Percentiles rank a stretch among this genome's conserved stretches.
Evolutionary conservation across 73 alveolate genomes (phyloP).

Genomic region (Durusdinium trenchii): DNA sequence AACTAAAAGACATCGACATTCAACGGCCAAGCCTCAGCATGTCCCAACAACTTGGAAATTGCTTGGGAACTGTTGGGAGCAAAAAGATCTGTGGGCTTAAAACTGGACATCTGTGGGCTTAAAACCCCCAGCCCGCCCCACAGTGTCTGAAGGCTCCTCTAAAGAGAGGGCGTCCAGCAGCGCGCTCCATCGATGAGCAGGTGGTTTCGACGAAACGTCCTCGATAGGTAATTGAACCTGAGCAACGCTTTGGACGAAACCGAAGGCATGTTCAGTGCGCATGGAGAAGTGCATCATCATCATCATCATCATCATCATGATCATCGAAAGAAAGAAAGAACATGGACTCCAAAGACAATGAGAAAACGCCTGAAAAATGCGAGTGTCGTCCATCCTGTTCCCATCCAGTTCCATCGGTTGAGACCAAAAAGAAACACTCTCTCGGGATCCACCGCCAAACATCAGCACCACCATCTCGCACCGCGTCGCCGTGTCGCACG

Average conservation of each 20-base stretch:
- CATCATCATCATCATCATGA: too few relatives aligned
- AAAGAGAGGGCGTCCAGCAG: constrained; percentile 70
- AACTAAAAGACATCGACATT: not conserved
- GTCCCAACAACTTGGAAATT: not conserved
- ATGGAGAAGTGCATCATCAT: too few relatives aligned
- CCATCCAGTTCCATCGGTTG: too few relatives aligned
- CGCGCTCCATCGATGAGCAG: constrained; percentile 34
- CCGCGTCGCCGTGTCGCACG: too few relatives aligned
- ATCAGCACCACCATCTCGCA: too few relatives aligned
- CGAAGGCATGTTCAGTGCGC: too few relatives aligned
- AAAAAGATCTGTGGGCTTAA: too few relatives aligned
- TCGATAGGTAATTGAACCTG: constrained; percentile 57
- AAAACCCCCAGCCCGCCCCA: too few relatives aligned
- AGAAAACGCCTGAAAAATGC: not conserved
- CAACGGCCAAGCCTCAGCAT: not conserved
- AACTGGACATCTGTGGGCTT: too few relatives aligned
- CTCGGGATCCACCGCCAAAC: too few relatives aligned
- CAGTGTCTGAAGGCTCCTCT: constrained; percentile 11
- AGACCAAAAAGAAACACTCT: too few relatives aligned
- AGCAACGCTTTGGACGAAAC: not conserved
- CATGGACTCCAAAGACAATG: not conserved
- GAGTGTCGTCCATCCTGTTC: too few relatives aligned
- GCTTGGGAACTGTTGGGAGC: not conserved
- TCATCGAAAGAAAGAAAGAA: not conserved
- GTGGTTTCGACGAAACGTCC: constrained; percentile 50